Base-by-base conservation (phyloP, 495 filamentous ascomycete species). In the Letharia columbiana region DNA sequence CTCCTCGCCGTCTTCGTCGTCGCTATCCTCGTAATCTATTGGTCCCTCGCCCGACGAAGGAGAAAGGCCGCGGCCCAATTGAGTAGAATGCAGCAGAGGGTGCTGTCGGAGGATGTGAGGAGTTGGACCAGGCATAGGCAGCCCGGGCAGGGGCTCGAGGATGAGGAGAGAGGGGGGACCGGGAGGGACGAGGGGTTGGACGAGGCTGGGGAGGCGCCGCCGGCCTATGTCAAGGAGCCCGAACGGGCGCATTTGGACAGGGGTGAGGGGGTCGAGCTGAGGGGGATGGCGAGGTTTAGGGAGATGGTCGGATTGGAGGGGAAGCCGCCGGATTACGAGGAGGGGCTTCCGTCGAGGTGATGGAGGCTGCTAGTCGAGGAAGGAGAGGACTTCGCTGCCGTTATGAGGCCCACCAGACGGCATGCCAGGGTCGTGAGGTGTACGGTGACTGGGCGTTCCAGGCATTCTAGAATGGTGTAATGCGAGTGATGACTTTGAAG, bases 141-240 rank as follows among this genome's bases (percentile, higher is more conserved):
- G 10, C 65, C 49, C 31, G 69, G 52, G 33, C 42, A 45, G 2
- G 61, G 58, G 15, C 47, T 15, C 17, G 64, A 57, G 42, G 67
- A 31, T 66, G 67, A 40, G 61, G 71, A 59, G 35, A 23, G 33
- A 45, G 31, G 31, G 44, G 28, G 54, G 45, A 18, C 13, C 57
- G 20, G 23, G 60, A 54, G 47, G 50, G 59, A 41, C 42, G 81
- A 84, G 67, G 83, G 83, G 9, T 74, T 86, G 42, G 80, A 86
- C 68, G 82, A 85, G 74, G 73, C 80, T 13, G 83, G 83, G 33
- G 82, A 85, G 71, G 80, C 83, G 17, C 83, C 83, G 37, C 83
- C 83, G 45, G 82, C 83, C 1, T 86, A 86, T 60, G 49, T 73
- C n/a, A 69, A 69, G 61, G 71, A 69, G 59, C 71, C 69, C 17